Conservation (phyloP, 108 stramenopile genomes). For the Aurantiochytrium sp. region DNA sequence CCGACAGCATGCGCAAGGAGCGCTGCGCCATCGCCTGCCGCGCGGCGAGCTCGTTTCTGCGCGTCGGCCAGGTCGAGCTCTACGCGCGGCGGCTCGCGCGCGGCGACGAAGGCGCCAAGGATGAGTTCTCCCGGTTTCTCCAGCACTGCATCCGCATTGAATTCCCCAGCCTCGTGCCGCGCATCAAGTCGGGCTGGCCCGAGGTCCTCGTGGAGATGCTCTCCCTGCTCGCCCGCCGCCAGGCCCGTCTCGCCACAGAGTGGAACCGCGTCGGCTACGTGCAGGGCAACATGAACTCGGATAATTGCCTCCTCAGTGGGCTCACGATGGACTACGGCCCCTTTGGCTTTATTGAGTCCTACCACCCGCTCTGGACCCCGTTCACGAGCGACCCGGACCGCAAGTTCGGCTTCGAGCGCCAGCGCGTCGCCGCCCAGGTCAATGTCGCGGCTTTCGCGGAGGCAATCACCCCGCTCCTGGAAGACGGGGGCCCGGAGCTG, state of each 20-base stretch:
- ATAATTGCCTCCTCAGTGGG: conserved; percentile 77
- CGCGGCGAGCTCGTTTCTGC: conserved; percentile 66
- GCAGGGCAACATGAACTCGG: conserved; percentile 93
- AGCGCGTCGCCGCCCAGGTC: conserved; percentile 71
- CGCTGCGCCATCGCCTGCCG: conserved; percentile 79
- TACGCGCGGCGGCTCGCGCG: conserved; percentile 55
- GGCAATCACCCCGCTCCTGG: conserved; percentile 69
- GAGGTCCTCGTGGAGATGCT: conserved; percentile 10
- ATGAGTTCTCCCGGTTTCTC: neutral
- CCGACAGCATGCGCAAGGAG: conserved; percentile 72
- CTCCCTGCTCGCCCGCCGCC: neutral
- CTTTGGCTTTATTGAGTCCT: conserved; percentile 81
- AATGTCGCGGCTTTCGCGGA: conserved; percentile 72
- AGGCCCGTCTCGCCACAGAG: conserved; percentile 56
- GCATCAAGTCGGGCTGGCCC: neutral
- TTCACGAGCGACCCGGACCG: conserved; percentile 76
- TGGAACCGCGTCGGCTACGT: conserved; percentile 89
- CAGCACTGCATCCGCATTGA: neutral
- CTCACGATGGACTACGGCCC: conserved; percentile 92
- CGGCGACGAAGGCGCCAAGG: neutral
- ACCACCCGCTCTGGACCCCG: conserved; percentile 57
- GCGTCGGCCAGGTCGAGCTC: conserved; percentile 80
- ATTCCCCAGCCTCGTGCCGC: neutral
- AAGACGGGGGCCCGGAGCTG: conserved; percentile 40
- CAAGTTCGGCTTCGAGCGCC: conserved; percentile 84